Evolutionary conservation across 1,139 yeast genomes (phyloP), one percentile per base, ranked within the genome.

Genomic region (Nakaseomyces delphensis): DNA sequence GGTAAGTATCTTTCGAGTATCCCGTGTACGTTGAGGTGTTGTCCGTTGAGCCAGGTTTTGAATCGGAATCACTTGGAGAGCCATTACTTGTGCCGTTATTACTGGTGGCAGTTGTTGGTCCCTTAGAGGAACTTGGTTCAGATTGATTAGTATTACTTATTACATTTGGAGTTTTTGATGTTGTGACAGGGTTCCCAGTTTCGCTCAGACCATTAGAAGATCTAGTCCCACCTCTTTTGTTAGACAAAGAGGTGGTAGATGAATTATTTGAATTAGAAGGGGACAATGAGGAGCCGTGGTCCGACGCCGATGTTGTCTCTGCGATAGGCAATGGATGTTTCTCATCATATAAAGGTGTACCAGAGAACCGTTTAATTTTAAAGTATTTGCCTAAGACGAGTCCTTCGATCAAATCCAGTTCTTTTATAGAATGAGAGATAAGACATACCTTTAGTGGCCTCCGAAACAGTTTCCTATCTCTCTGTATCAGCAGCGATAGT

Each of bases 341-440:
- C 40, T 57, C 57, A 36, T 74, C 77, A 51, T 74, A 79, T 30
- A 79, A 60, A 36, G 79, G 74, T 1, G 76, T 68, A 13, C 83
- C 80, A 33, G 83, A 76, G 45, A 77, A 69, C 52, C 85, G 71
- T 47, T 71, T 71, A 54, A 80, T 79, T 45, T 69, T 67, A 23
- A 78, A 59, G 31, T 67, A 60, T 53, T 81, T 76, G 0, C 91
- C 91, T 23, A 81, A 66, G 15, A 81, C 59, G 19, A 79, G 63
- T 0, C 85, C 81, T 56, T 83, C 93, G 3, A 83, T 68, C 36
- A 81, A 62, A 53, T 83, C 93, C 52, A 83, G 61, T 55, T 82
- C 91, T 52, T 80, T 78, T 28, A 79, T 70, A 50, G 70, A 74
- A 33, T 73, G 72, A 0, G 85, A 79, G 3, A 79, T 73, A n/a